phyloP scores from a whole-genome alignment of 352 stramenopile genomes.

The Phytophthora tentaculata region DNA sequence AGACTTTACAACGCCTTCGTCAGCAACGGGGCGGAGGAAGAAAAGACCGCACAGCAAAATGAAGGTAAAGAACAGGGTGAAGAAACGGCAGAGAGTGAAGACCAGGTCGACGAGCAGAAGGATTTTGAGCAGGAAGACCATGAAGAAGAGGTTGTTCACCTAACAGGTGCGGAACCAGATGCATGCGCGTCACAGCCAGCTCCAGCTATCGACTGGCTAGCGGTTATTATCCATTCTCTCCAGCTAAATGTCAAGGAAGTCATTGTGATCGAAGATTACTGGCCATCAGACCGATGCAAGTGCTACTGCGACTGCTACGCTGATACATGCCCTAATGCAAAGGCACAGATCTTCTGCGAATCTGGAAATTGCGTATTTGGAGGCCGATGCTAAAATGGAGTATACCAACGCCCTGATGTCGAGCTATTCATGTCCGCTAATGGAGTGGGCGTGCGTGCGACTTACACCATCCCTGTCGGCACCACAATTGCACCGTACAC shows the following conservation, averaged over 20 bases:
- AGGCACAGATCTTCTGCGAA: background rate
- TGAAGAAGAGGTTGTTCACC: background rate
- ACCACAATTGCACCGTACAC: slow-evolving; percentile 4
- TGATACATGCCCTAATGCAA: background rate
- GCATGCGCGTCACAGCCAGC: background rate
- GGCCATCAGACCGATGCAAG: background rate
- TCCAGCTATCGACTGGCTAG: background rate
- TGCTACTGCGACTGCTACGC: background rate
- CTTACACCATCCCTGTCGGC: background rate
- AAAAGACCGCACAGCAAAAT: background rate
- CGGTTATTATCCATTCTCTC: background rate
- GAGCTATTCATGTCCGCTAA: background rate
- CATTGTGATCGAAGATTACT: background rate
- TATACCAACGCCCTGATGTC: background rate
- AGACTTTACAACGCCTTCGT: background rate
- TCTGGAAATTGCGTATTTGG: background rate
- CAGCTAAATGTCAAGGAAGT: background rate
- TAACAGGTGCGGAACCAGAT: background rate
- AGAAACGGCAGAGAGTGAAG: background rate
- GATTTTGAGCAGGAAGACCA: background rate
- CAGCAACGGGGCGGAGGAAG: background rate
- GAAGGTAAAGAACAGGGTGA: background rate
- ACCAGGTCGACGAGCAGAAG: background rate
- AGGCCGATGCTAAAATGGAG: background rate
- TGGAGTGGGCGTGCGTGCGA: slow-evolving; percentile 4